Base-by-base conservation (phyloP, 441 rosid species). In the Adansonia rubrostipa region DNA sequence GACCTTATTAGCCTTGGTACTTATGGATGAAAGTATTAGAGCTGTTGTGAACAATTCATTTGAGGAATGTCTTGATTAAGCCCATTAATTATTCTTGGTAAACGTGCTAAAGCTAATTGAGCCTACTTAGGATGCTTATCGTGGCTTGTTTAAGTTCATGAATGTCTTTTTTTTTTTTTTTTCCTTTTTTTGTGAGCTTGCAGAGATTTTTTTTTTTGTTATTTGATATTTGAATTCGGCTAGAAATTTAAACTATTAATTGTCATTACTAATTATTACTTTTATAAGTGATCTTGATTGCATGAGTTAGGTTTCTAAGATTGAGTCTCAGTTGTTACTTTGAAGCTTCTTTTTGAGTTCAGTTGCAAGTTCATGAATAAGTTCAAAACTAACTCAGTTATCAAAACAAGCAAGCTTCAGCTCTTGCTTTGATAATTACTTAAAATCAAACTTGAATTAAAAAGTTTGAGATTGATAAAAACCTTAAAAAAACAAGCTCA, bases 221-320 rank as follows among this genome's bases (percentile, higher is more conserved):
- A 36, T 51, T 42, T 66, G 22, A 66, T n/a, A 47, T 66, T 66
- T 66, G n/a, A 44, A 44, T 19, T 40, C 15, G 44, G 24, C 70
- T 65, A 65, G 50, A 67, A 67, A 17, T 44, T 11, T 22, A 22
- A 22, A 47, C 72, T 47, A 47, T 13, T 70, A 20, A 9, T 70
- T 70, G 72, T 67, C 54, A 67, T 17, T 67, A 19, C 54, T 45
- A 9, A 67, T 47, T 42, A 48, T 28, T 24, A 28, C 58, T 70
- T 70, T 14, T 70, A 24, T 70, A 70, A 24, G 44, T 28, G 42
- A 54, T 50, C 50, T 40, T 36, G 5, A 36, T 64, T 64, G 19
- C 48, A 36, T 42, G n/a, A 63, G 17, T 56, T 17, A 58, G 28
- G 7, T 58, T 20, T 56, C 2, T 13, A 8, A 58, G 13, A 60